A percentile compares a stretch with the other conserved stretches of the same genome.
These are phyloP conservation scores for Gastroboletus turbinatus DNA, from an alignment of 1,284 basidiomycete species.

Conservation along the genomic window DNA sequence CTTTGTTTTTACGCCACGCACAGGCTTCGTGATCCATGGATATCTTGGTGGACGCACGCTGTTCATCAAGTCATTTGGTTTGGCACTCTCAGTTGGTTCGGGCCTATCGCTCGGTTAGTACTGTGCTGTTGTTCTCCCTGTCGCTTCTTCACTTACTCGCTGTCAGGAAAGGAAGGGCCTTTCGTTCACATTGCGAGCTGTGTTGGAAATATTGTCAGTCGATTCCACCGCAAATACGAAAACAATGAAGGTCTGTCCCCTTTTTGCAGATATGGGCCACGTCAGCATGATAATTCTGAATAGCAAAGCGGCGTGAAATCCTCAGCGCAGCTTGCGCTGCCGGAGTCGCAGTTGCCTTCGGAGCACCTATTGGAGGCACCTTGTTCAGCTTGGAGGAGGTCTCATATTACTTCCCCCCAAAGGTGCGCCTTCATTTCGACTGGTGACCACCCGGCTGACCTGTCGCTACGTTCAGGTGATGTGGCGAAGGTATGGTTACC, in stretches of 20 bases:
- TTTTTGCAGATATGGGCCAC: background rate
- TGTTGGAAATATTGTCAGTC: constrained; percentile 91
- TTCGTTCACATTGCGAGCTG: constrained; percentile 97
- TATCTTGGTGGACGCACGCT: constrained; percentile 91
- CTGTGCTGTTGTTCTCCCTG: constrained; percentile 3
- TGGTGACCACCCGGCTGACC: background rate
- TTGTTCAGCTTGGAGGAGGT: constrained; percentile 93
- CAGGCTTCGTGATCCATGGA: constrained; percentile 96
- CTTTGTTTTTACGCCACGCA: constrained; percentile 1
- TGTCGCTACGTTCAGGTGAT: constrained; percentile 49
- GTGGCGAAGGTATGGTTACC: constrained; percentile 77
- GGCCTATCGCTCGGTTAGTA: constrained; percentile 77
- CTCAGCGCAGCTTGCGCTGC: constrained; percentile 91
- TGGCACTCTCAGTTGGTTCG: constrained; percentile 89
- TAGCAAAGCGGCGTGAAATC: constrained; percentile 88
- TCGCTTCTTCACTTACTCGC: constrained; percentile 1
- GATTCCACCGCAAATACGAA: constrained; percentile 87
- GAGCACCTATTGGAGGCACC: constrained; percentile 91
- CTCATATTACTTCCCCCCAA: constrained; percentile 93
- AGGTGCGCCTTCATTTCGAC: constrained; percentile 45
- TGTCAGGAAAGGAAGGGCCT: constrained; percentile 84
- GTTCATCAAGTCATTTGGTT: constrained; percentile 88
- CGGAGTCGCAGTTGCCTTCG: constrained; percentile 89
- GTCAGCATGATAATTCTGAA: background rate
- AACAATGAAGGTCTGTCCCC: constrained; percentile 77